phyloP scores from a whole-genome alignment of 2,329 filamentous ascomycete genomes.

The Nemania sp. region DNA sequence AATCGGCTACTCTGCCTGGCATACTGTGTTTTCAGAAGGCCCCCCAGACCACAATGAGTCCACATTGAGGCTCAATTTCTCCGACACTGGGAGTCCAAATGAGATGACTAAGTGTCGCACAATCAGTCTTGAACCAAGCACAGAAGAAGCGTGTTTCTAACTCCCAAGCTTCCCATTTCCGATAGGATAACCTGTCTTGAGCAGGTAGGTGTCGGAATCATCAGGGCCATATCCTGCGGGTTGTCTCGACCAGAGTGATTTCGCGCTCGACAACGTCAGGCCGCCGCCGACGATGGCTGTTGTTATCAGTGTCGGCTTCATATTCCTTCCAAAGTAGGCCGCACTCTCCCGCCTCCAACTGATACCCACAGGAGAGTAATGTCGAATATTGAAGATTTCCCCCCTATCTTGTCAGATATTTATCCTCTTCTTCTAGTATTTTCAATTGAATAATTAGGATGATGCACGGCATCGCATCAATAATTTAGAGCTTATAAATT shows the following conservation, averaged over 20 bases:
- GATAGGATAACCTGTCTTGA: constrained; percentile 50
- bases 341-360: neutral
- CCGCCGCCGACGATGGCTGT: neutral
- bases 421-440: too few relatives aligned
- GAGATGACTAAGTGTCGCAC: constrained; percentile 42
- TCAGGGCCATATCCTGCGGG: constrained; percentile 28
- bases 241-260: constrained; percentile 28
- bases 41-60: constrained; percentile 57
- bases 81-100: constrained; percentile 48
- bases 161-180: constrained; percentile 54
- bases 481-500: neutral
- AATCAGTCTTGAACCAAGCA: constrained; percentile 4
- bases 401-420: too few relatives aligned
- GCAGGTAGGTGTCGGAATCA: constrained; percentile 30
- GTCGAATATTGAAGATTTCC: neutral
- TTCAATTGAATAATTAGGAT: neutral
- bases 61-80: constrained; percentile 51
- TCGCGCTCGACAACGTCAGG: constrained; percentile 13
- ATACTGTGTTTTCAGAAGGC: constrained; percentile 49
- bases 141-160: constrained; percentile 24
- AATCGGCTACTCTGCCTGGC: constrained; percentile 2
- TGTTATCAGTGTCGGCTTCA: constrained; percentile 8
- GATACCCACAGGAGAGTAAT: neutral
- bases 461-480: neutral
- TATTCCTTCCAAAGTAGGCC: neutral